phyloP scores from a whole-genome alignment of 2,329 filamentous ascomycete species.

The Pezicula radicicola region DNA sequence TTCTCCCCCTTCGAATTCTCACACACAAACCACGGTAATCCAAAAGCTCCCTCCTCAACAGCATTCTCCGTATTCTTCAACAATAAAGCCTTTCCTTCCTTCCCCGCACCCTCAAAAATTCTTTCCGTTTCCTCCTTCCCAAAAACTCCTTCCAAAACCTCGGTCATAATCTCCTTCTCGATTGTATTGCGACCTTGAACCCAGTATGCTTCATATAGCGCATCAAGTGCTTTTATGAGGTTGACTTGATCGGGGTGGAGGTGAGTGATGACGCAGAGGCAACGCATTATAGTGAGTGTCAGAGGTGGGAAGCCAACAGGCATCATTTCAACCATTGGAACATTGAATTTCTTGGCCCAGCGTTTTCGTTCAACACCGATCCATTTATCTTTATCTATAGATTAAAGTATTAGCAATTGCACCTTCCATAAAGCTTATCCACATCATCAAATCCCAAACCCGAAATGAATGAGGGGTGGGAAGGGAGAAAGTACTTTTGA shows the following conservation, averaged over 20 bases:
- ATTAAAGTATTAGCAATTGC: background rate
- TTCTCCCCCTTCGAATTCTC: conserved; percentile 49
- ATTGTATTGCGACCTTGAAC: conserved; percentile 15
- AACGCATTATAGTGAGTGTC: conserved; percentile 49
- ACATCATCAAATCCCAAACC: background rate
- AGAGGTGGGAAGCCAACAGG: conserved; percentile 51
- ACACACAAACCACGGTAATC: conserved; percentile 57
- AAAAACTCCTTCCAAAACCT: conserved; percentile 40
- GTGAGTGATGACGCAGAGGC: conserved; percentile 42
- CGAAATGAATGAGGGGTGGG: background rate
- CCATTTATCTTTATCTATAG: conserved; percentile 56
- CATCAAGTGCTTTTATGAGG: conserved; percentile 18
- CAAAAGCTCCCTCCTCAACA: conserved; percentile 53
- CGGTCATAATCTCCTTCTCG: conserved; percentile 17
- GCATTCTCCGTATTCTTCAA: conserved; percentile 46
- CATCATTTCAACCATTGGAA: conserved; percentile 43
- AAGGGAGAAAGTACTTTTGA: conserved; percentile 45
- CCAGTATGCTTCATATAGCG: conserved; percentile 20
- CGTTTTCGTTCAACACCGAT: conserved; percentile 49
- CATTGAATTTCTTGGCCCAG: conserved; percentile 48
- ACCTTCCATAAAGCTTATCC: background rate
- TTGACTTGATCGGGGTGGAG: conserved; percentile 15
- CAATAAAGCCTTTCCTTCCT: conserved; percentile 30
- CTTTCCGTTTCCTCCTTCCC: conserved; percentile 37
- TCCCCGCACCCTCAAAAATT: conserved; percentile 16